Conservation (phyloP, 768 basidiomycete species). For the Leccinum boreale region DNA sequence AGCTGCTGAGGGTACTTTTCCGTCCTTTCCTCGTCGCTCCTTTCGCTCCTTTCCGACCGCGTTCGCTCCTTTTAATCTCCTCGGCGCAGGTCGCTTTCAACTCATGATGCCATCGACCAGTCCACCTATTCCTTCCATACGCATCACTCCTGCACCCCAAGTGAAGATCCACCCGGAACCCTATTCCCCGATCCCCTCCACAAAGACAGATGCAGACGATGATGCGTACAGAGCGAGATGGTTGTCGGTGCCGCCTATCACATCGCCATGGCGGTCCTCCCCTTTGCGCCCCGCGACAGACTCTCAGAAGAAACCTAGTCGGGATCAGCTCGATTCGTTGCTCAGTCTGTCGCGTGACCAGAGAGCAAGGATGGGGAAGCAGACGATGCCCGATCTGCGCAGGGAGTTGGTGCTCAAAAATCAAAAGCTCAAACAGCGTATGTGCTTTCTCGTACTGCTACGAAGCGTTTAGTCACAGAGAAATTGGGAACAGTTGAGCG, state of each 20-base stretch:
- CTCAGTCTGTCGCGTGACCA: constrained; percentile 60
- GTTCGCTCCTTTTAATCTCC: constrained; percentile 21
- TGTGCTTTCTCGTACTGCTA: constrained; percentile 22
- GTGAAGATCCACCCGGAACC: constrained; percentile 44
- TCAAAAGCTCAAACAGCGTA: constrained; percentile 74
- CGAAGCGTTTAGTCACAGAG: constrained; percentile 1
- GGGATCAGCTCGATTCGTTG: constrained; percentile 60
- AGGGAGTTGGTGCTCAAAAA: constrained; percentile 72
- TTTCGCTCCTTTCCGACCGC: constrained; percentile 21
- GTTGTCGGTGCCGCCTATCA: constrained; percentile 45
- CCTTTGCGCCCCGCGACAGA: constrained; percentile 45
- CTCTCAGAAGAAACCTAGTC: constrained; percentile 52
- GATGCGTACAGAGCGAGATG: constrained; percentile 57
- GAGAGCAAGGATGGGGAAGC: constrained; percentile 42
- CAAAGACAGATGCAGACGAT: constrained; percentile 34
- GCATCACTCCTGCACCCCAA: constrained; percentile 61
- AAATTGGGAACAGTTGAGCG: constrained; percentile 53
- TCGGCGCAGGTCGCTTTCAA: constrained; percentile 55
- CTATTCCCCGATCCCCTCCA: constrained; percentile 56
- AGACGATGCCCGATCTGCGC: constrained; percentile 56
- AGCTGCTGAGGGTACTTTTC: constrained; percentile 9
- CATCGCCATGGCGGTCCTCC: constrained; percentile 39
- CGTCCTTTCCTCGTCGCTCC: neutral
- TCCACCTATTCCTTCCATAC: constrained; percentile 60
- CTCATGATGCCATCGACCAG: constrained; percentile 38